Evolutionary conservation across 2,329 filamentous ascomycete genomes (phyloP), one percentile per base, ranked within the genome.

Genomic region (Calonectria ilicicola): DNA sequence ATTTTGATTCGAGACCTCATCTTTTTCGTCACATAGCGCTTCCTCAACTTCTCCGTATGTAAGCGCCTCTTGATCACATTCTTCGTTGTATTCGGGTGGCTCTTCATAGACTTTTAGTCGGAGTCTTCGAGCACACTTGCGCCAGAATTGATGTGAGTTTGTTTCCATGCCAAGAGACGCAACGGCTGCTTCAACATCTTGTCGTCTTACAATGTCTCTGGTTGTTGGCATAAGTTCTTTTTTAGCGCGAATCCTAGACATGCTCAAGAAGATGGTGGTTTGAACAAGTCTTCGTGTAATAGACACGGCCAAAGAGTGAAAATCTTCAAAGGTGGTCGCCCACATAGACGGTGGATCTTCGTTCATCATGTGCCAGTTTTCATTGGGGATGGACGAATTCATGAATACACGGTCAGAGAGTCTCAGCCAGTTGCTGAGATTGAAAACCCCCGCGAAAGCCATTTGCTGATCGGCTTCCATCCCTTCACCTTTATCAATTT

Each of bases 321-420:
- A 93, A 77, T 97, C 94, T 6, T 90, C 88, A n/a, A 97, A 88
- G 0, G 94, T 92, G 2, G 94, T 95, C 8, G 92, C 90, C 76
- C 93, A 92, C 26, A 98, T 90, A 0, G 93, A 91, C 0, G 95
- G 95, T 3, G 86, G 86, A 69, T 90, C 87, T n/a, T 89, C 87
- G 23, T 89, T 87, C 9, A 94, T 78, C 46, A 86, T 87, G 40
- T 85, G 86, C 94, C 94, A 97, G 80, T 94, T 95, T 68, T 90
- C 88, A 67, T 91, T 90, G 15, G 87, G 84, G 49, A 89, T 85
- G 2, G 86, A 81, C 15, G 88, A 88, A 72, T 96, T 96, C 94
- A 97, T 96, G 81, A 96, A 97, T 1, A 96, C 78, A 1, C 86
- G 86, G 56, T 89, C 86, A 0, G 93, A 92, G 5, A 97, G 85